Evolutionary conservation across 139 green algal species (phyloP).

Genomic region (Picochlorum sp.): DNA sequence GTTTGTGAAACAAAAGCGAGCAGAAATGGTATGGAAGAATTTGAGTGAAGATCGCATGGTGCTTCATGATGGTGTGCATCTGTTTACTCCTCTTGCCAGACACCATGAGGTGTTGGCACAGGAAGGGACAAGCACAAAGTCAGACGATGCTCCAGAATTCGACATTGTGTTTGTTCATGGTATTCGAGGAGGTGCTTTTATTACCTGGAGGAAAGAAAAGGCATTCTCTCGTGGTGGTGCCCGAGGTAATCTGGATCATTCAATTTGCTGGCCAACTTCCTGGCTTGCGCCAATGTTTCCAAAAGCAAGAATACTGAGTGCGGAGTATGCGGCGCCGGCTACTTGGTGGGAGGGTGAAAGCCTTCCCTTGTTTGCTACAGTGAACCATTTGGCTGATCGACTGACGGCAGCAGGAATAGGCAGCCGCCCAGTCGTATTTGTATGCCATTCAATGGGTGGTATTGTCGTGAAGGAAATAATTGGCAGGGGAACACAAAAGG

Average conservation of each 20-base stretch:
- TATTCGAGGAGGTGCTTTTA: slow-evolving; percentile 76
- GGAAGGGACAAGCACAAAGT: slow-evolving; percentile 9
- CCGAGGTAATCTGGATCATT: slow-evolving; percentile 16
- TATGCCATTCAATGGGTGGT: slow-evolving; percentile 78
- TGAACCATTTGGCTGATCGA: slow-evolving; percentile 48
- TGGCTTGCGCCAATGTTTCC: slow-evolving; percentile 52
- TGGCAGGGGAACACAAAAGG: slow-evolving; percentile 8
- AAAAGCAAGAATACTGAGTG: slow-evolving; percentile 41
- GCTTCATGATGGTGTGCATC: slow-evolving; percentile 58
- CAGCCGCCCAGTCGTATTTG: slow-evolving; percentile 67
- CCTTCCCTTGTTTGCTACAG: slow-evolving; percentile 57
- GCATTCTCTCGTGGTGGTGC: slow-evolving; percentile 12
- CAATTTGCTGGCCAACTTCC: slow-evolving; percentile 47
- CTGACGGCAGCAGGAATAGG: slow-evolving; percentile 71
- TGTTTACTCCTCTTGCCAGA: slow-evolving; percentile 47
- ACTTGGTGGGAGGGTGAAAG: slow-evolving; percentile 67
- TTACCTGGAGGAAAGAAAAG: slow-evolving; percentile 54
- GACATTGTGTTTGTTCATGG: slow-evolving; percentile 88
- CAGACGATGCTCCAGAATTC: slow-evolving; percentile 33
- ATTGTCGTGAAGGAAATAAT: slow-evolving; percentile 81
- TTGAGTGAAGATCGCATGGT: slow-evolving; percentile 9
- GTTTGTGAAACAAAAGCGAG: slow-evolving; percentile 1
- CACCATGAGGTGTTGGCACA: slow-evolving; percentile 53
- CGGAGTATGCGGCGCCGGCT: slow-evolving; percentile 61
- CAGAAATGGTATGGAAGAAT: background rate